Percentiles rank a stretch among this genome's conserved stretches.
Conservation (phyloP, 306 rosid genomes). For the Betula pendula region DNA sequence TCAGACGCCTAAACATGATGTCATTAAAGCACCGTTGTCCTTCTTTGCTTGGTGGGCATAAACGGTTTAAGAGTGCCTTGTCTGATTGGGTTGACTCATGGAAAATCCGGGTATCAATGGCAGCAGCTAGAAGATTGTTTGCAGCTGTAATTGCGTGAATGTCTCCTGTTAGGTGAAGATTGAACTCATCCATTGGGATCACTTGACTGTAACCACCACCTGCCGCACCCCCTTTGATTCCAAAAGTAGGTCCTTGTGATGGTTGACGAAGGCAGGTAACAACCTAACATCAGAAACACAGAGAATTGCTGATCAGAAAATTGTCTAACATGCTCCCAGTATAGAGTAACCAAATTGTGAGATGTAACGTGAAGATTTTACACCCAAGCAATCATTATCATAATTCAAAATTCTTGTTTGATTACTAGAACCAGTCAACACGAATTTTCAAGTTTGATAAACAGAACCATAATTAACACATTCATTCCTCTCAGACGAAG, state of each 20-base stretch:
- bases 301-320: neutral
- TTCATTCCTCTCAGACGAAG: neutral
- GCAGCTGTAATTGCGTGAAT: constrained; percentile 98
- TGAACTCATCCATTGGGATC: constrained; percentile 98
- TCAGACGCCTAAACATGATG: constrained; percentile 84
- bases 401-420: neutral
- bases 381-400: neutral
- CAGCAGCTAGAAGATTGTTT: constrained; percentile 97
- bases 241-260: constrained; percentile 99
- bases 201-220: constrained; percentile 99
- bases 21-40: constrained; percentile 74
- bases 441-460: neutral
- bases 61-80: constrained; percentile 87
- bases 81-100: constrained; percentile 94
- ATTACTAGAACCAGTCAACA: neutral
- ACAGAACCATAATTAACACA: neutral
- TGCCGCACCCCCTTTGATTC: constrained; percentile 99
- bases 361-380: neutral
- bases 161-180: constrained; percentile 97
- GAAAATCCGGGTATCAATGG: constrained; percentile 89
- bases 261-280: constrained; percentile 97
- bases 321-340: neutral
- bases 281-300: constrained; percentile 52
- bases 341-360: neutral
- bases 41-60: constrained; percentile 92